Evolutionary conservation across 805 yeast genomes (phyloP).

Genomic region (Candida coleopterorum): DNA sequence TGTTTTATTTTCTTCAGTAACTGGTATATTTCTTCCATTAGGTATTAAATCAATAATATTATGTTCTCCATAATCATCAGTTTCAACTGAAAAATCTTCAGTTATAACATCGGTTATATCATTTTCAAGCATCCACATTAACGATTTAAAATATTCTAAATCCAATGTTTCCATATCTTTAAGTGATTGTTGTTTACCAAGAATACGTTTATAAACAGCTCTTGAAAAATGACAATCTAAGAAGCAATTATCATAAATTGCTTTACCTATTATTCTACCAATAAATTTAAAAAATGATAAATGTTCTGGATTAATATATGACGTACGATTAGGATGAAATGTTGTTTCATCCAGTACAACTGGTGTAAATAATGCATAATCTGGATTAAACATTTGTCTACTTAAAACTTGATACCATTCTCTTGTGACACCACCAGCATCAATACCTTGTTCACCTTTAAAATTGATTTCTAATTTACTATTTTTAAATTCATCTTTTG

Average conservation of each 20-base stretch:
- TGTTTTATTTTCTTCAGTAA: constrained; percentile 84
- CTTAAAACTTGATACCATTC: constrained; percentile 97
- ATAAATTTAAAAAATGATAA: constrained; percentile 88
- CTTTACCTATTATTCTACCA: constrained; percentile 92
- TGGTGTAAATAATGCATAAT: constrained; percentile 86
- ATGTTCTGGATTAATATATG: constrained; percentile 91
- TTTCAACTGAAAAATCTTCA: constrained; percentile 89
- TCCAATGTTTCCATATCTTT: constrained; percentile 95
- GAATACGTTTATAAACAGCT: constrained; percentile 84
- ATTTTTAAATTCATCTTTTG: constrained; percentile 65
- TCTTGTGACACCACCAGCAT: constrained; percentile 96
- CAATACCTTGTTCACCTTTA: constrained; percentile 92
- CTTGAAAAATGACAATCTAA: constrained; percentile 93
- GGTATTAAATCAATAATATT: constrained; percentile 78
- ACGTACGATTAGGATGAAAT: constrained; percentile 90
- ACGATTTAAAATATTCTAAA: constrained; percentile 83
- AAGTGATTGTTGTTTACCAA: constrained; percentile 75
- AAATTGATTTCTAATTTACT: constrained; percentile 77
- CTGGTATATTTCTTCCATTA: constrained; percentile 76
- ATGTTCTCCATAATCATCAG: constrained; percentile 90
- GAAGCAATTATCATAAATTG: constrained; percentile 79
- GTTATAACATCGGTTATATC: constrained; percentile 94
- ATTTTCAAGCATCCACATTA: constrained; percentile 94
- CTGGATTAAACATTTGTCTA: constrained; percentile 94
- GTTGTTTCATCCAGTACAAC: constrained; percentile 90